Conservation (phyloP, 1,284 basidiomycete species). For the Moesziomyces parantarcticus region DNA sequence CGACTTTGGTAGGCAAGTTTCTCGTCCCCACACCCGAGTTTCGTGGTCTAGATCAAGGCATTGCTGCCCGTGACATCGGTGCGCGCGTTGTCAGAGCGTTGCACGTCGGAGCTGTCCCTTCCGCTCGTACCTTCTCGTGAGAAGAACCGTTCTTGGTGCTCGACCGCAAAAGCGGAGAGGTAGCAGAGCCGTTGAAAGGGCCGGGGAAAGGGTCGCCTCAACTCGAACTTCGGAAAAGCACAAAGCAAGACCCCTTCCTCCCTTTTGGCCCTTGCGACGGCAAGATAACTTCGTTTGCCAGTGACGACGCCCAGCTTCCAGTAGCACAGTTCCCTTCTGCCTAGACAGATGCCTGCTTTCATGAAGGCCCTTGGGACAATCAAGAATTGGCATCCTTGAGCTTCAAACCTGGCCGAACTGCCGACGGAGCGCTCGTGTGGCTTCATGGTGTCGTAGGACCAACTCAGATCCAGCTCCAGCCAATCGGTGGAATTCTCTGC, state of each 20-base stretch:
- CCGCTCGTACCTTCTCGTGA: neutral
- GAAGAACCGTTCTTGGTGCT: neutral
- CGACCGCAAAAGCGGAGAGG: neutral
- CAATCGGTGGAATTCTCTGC: neutral
- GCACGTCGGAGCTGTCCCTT: too few relatives aligned
- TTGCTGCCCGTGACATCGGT: too few relatives aligned
- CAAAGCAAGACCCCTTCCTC: neutral
- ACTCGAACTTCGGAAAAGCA: neutral
- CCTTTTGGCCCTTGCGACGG: neutral
- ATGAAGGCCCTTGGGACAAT: constrained; percentile 9
- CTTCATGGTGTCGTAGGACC: neutral
- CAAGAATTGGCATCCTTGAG: neutral
- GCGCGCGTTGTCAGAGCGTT: too few relatives aligned
- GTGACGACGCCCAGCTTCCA: neutral
- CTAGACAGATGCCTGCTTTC: constrained; percentile 4
- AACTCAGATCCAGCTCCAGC: constrained; percentile 6
- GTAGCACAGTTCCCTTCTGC: neutral
- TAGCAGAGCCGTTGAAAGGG: constrained; percentile 10
- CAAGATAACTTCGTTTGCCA: neutral
- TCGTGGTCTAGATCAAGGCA: too few relatives aligned
- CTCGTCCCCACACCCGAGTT: too few relatives aligned
- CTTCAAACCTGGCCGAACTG: neutral
- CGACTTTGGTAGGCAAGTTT: too few relatives aligned
- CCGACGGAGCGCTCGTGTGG: neutral
- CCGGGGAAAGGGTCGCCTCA: rapidly evolving